Percentiles rank a stretch among this genome's conserved stretches.
These are phyloP conservation scores for Moricandia arvensis DNA, from an alignment of 345 rosid species.

Conservation along the genomic window DNA sequence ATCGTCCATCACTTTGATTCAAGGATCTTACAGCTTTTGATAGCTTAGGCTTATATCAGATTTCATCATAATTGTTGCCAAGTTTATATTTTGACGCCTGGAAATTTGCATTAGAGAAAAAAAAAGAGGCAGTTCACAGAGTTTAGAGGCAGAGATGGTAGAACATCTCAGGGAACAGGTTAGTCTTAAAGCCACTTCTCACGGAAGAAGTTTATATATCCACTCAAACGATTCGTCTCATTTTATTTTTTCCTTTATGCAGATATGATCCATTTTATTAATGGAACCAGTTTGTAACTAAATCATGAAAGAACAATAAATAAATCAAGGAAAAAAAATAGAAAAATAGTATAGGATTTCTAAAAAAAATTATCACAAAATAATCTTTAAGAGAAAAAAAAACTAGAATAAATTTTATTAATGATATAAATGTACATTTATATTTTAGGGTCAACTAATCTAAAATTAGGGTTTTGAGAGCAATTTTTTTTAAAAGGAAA, in stretches of 20 bases:
- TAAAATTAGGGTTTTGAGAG: no score
- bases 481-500: no score
- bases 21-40: no score
- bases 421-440: no score
- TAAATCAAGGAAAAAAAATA: no score
- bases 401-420: no score
- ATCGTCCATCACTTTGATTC: slow-evolving; percentile 28
- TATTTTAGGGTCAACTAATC: no score
- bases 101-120: slow-evolving; percentile 62
- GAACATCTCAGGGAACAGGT: slow-evolving; percentile 73
- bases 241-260: slow-evolving; percentile 30
- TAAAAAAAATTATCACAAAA: no score
- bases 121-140: slow-evolving; percentile 54
- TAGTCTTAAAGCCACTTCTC: slow-evolving; percentile 21
- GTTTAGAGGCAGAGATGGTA: slow-evolving; percentile 58
- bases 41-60: slow-evolving; percentile 18
- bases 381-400: no score
- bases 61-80: slow-evolving; percentile 73
- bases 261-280: slow-evolving; percentile 49
- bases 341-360: no score
- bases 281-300: no score
- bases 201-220: neutral
- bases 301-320: no score
- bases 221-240: neutral
- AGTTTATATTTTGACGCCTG: slow-evolving; percentile 87